phyloP scores from a whole-genome alignment of 192 early-diverging fungal genomes.

The Coemansia sp. region DNA sequence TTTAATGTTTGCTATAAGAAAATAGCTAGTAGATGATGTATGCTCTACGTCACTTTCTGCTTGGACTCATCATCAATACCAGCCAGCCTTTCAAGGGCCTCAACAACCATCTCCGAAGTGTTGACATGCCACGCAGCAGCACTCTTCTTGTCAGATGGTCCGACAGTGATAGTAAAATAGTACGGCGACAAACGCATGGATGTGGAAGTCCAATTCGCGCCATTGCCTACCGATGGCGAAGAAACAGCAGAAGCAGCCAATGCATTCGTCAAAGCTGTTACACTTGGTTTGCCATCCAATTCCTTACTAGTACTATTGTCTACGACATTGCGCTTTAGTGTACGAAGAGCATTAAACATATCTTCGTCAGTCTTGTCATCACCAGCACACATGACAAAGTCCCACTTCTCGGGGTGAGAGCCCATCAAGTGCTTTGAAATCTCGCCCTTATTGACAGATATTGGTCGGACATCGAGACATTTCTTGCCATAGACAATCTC shows the following conservation, averaged over 20 bases:
- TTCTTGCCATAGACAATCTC: slow-evolving; percentile 96
- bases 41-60: background rate
- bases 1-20: background rate
- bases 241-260: slow-evolving; percentile 1
- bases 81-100: slow-evolving; percentile 26
- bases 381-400: slow-evolving; percentile 95
- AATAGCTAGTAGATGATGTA: background rate
- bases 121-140: slow-evolving; percentile 81
- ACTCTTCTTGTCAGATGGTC: slow-evolving; percentile 84
- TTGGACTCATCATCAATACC: slow-evolving; percentile 2
- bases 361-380: slow-evolving; percentile 98
- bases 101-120: slow-evolving; percentile 38
- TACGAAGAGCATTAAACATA: slow-evolving; percentile 81
- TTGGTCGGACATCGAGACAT: slow-evolving; percentile 93
- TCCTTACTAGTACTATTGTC: slow-evolving; percentile 3
- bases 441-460: slow-evolving; percentile 93
- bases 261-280: background rate
- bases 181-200: slow-evolving; percentile 23
- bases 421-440: slow-evolving; percentile 85
- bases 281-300: background rate
- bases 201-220: background rate
- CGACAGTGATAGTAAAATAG: slow-evolving; percentile 80
- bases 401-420: slow-evolving; percentile 60
- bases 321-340: slow-evolving; percentile 20
- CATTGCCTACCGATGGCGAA: background rate